These are phyloP conservation scores for Lactifluus rugatus DNA, from an alignment of 768 basidiomycete species.

Conservation along the genomic window DNA sequence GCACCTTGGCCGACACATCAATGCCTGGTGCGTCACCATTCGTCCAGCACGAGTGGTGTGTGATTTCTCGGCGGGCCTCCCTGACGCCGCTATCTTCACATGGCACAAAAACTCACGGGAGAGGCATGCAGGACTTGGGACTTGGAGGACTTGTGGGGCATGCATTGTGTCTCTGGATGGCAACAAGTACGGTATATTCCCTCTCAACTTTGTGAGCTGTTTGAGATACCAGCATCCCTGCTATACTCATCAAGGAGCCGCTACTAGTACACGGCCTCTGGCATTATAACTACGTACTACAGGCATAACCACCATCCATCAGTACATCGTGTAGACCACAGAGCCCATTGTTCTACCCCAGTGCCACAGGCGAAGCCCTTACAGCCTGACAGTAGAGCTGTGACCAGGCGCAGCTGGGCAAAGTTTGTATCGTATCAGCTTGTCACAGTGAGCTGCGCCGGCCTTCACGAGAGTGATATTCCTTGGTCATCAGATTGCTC, in stretches of 20 bases:
- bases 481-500: background rate
- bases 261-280: too few relatives aligned
- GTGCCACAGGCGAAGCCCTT: background rate
- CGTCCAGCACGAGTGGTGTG: too few relatives aligned
- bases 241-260: too few relatives aligned
- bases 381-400: background rate
- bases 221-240: slow-evolving; percentile 73
- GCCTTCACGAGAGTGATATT: background rate
- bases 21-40: too few relatives aligned
- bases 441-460: too few relatives aligned
- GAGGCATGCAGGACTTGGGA: slow-evolving; percentile 56
- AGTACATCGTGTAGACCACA: background rate
- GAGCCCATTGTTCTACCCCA: background rate
- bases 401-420: background rate
- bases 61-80: too few relatives aligned
- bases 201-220: slow-evolving; percentile 96
- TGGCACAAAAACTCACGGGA: slow-evolving; percentile 74
- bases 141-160: slow-evolving; percentile 38
- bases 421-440: background rate
- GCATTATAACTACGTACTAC: too few relatives aligned
- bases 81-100: slow-evolving; percentile 58
- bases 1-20: too few relatives aligned
- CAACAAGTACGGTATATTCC: slow-evolving; percentile 73
- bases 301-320: background rate
- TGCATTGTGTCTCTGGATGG: slow-evolving; percentile 66